A percentile compares a stretch with the other conserved stretches of the same genome.
Evolutionary conservation across 257 asterid genomes (phyloP).

Genomic region (Solanum tacnaense): DNA sequence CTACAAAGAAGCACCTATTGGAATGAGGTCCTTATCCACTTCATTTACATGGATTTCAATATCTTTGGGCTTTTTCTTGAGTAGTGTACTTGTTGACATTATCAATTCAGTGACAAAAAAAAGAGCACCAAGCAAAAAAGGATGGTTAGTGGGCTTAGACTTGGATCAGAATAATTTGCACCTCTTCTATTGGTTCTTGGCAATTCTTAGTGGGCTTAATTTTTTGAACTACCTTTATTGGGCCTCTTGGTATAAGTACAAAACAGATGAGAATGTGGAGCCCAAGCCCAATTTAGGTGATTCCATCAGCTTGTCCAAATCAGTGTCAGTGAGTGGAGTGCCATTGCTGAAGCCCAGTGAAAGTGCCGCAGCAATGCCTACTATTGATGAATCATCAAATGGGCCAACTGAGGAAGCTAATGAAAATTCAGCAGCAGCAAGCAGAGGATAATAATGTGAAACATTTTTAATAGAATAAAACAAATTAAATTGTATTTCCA

Average conservation of each 20-base stretch:
- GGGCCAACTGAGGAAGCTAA: neutral
- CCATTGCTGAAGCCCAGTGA: neutral
- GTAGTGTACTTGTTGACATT: slow-evolving; percentile 46
- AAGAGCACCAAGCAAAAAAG: slow-evolving; percentile 28
- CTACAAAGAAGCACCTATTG: slow-evolving; percentile 68
- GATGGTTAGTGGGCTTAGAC: slow-evolving; percentile 59
- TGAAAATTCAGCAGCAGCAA: neutral
- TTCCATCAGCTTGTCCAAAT: neutral
- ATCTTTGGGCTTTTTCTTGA: slow-evolving; percentile 66
- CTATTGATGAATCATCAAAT: neutral
- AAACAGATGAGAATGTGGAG: slow-evolving; percentile 5
- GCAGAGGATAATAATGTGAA: neutral
- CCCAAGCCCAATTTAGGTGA: slow-evolving; percentile 4
- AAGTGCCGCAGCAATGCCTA: neutral
- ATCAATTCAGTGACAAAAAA: slow-evolving; percentile 40
- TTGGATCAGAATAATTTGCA: slow-evolving; percentile 47
- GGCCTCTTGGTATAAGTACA: slow-evolving; percentile 68
- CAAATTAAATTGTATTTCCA: neutral
- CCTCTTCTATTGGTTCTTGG: slow-evolving; percentile 72
- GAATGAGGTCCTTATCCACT: slow-evolving; percentile 77
- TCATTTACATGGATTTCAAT: slow-evolving; percentile 57
- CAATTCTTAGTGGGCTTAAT: slow-evolving; percentile 49
- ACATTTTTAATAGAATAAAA: neutral
- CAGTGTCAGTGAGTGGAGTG: neutral
- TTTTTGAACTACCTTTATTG: slow-evolving; percentile 58